These are phyloP conservation scores for Silene coronaria DNA, from an alignment of 179 eudicot species.

Conservation along the genomic window DNA sequence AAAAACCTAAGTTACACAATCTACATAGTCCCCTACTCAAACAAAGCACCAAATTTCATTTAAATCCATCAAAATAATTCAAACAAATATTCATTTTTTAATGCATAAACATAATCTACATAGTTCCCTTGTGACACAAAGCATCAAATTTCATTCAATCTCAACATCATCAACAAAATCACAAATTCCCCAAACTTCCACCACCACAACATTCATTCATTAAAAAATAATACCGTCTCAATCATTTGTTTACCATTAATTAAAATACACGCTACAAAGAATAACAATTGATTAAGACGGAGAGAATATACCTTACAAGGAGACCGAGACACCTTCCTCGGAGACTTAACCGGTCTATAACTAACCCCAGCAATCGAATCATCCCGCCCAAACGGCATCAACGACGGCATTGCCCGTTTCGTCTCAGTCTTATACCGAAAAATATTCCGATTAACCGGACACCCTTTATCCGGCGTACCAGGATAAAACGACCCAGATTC, in stretches of 20 bases:
- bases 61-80: background rate
- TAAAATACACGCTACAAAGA: background rate
- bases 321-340: constrained; percentile 62
- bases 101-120: background rate
- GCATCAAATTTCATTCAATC: background rate
- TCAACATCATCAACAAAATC: background rate
- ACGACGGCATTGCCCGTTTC: constrained; percentile 44
- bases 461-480: constrained; percentile 47
- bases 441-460: constrained; percentile 45
- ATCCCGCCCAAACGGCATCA: constrained; percentile 59
- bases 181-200: constrained; percentile 6
- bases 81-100: background rate
- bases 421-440: constrained; percentile 72
- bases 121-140: background rate
- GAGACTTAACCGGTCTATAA: constrained; percentile 63
- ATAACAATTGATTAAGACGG: background rate
- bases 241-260: no score
- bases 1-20: background rate
- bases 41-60: constrained; percentile 2
- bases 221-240: no score
- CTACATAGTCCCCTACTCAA: background rate
- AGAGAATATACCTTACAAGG: constrained; percentile 53
- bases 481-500: constrained; percentile 47
- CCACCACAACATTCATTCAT: background rate
- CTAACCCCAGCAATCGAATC: constrained; percentile 56